Conservation (phyloP, 2,329 filamentous ascomycete genomes). For the Ciborinia camelliae region DNA sequence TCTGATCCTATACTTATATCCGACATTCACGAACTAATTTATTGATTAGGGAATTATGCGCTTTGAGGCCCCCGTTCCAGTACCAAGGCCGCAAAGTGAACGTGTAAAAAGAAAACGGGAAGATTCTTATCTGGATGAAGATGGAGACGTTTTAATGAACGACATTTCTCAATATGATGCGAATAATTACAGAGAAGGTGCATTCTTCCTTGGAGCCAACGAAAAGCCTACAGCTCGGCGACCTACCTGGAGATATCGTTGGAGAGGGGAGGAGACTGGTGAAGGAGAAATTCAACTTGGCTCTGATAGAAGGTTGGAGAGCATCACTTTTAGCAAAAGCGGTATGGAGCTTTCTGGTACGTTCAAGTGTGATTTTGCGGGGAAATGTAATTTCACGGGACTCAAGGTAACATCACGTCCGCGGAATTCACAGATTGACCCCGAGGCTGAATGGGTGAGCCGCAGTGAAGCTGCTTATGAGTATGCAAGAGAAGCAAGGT, state of each 20-base stretch:
- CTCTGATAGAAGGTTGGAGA: slow-evolving; percentile 19
- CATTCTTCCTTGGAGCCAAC: slow-evolving; percentile 20
- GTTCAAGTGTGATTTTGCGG: slow-evolving; percentile 19
- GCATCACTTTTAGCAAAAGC: slow-evolving; percentile 24
- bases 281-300: slow-evolving; percentile 25
- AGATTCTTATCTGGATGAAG: slow-evolving; percentile 18
- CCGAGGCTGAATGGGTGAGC: slow-evolving; percentile 22
- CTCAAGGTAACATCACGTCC: slow-evolving; percentile 6
- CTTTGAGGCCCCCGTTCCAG: slow-evolving; percentile 24
- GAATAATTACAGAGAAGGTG: slow-evolving; percentile 15
- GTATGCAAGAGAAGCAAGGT: slow-evolving; percentile 17
- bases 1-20: neutral
- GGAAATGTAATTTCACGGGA: slow-evolving; percentile 24
- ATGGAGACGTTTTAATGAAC: slow-evolving; percentile 20
- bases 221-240: slow-evolving; percentile 24
- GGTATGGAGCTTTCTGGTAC: slow-evolving; percentile 22
- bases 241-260: slow-evolving; percentile 26
- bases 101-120: slow-evolving; percentile 20
- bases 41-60: slow-evolving; percentile 22
- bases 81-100: slow-evolving; percentile 12
- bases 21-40: neutral
- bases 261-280: slow-evolving; percentile 27
- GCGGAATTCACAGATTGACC: slow-evolving; percentile 17
- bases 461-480: slow-evolving; percentile 22
- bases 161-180: slow-evolving; percentile 1